Conservation (phyloP, 2,329 filamentous ascomycete genomes). For the Knufia fluminis region DNA sequence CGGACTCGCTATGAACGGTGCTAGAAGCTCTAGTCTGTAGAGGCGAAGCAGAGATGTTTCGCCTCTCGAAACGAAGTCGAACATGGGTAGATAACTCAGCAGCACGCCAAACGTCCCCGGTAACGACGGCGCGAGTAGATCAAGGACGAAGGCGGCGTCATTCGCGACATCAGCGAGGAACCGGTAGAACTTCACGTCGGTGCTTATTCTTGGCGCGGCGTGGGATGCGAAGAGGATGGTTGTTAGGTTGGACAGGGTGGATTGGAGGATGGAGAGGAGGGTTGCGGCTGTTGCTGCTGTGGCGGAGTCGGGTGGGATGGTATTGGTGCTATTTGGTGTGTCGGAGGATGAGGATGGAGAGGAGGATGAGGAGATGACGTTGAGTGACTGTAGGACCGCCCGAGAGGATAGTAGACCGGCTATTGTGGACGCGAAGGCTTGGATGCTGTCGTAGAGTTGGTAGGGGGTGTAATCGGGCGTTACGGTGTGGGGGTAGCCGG, state of each 20-base stretch:
- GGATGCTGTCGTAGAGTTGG: conserved; percentile 55
- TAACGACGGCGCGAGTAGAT: conserved; percentile 68
- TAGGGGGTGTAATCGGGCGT: conserved; percentile 60
- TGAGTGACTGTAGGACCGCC: conserved; percentile 65
- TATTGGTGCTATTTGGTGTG: conserved; percentile 5
- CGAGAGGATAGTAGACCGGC: conserved; percentile 69
- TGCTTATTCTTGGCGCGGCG: conserved; percentile 72
- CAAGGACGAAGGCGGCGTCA: conserved; percentile 75
- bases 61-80: too few species aligned
- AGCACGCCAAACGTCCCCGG: conserved; percentile 43
- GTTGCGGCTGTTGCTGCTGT: conserved; percentile 67
- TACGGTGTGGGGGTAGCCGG: conserved; percentile 81
- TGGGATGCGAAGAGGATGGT: conserved; percentile 81
- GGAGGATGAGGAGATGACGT: conserved; percentile 76
- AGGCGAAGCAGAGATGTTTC: neutral
- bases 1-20: neutral
- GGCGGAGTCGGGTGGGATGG: neutral
- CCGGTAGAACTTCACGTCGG: conserved; percentile 83
- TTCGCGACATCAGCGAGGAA: conserved; percentile 84
- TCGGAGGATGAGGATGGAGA: conserved; percentile 24
- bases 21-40: neutral
- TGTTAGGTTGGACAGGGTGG: conserved; percentile 68
- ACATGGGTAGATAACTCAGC: neutral
- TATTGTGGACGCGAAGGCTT: conserved; percentile 77
- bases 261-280: conserved; percentile 72